These are phyloP conservation scores for Paramecium biaurelia DNA, from an alignment of 73 alveolate genomes.

Conservation along the genomic window DNA sequence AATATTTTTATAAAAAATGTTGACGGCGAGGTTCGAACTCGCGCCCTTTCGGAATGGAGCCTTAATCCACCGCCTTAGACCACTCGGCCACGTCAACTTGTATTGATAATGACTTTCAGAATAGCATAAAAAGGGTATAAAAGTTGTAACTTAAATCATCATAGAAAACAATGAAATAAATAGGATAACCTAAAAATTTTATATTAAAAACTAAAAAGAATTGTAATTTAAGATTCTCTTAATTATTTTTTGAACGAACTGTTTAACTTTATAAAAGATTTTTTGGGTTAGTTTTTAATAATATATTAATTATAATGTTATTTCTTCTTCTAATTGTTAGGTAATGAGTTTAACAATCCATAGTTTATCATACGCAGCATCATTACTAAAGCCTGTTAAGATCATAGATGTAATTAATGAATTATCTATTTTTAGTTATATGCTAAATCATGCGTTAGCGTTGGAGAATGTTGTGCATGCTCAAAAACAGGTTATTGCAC, in stretches of 20 bases:
- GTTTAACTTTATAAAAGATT: no score
- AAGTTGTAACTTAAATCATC: no score
- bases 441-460: neutral
- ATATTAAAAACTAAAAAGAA: neutral
- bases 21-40: slow-evolving; percentile 73
- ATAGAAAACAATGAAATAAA: neutral
- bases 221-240: neutral
- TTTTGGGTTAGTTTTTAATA: no score
- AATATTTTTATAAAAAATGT: neutral
- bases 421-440: neutral
- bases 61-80: slow-evolving; percentile 72
- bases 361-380: neutral
- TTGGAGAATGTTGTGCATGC: neutral
- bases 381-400: neutral
- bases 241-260: no score
- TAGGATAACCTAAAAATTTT: neutral
- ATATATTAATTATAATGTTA: neutral
- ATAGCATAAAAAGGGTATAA: neutral
- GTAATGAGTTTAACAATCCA: neutral
- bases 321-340: neutral
- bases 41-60: slow-evolving; percentile 75
- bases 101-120: neutral
- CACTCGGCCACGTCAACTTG: slow-evolving; percentile 71
- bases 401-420: neutral
- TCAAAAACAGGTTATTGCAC: neutral